phyloP scores from a whole-genome alignment of 2,329 filamentous ascomycete species.

The Ophiocordyceps camponoti-leonardi region DNA sequence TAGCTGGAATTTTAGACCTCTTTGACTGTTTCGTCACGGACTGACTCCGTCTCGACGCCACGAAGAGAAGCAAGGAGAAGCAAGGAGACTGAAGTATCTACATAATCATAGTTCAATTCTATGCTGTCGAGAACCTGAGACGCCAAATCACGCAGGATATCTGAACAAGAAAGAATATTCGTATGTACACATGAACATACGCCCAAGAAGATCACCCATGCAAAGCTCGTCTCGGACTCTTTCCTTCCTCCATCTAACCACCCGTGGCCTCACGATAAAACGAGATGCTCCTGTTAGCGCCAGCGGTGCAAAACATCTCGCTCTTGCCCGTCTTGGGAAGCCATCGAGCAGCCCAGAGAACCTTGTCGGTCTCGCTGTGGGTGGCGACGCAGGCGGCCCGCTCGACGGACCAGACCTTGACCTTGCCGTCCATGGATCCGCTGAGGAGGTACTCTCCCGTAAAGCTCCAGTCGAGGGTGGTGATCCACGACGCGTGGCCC shows the following conservation, averaged over 20 bases:
- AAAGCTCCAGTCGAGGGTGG: conserved; percentile 80
- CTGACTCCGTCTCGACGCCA: too few species aligned
- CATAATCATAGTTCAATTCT: too few species aligned
- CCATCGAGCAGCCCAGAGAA: conserved; percentile 74
- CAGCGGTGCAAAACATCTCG: conserved; percentile 63
- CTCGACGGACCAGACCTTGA: conserved; percentile 90
- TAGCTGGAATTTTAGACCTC: too few species aligned
- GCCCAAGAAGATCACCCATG: too few species aligned
- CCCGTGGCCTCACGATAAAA: conserved; percentile 79
- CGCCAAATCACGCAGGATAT: too few species aligned
- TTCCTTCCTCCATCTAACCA: conserved; percentile 23
- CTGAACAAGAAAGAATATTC: too few species aligned
- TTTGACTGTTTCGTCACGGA: too few species aligned
- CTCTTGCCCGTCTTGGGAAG: conserved; percentile 52
- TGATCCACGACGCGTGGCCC: conserved; percentile 74
- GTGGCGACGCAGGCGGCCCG: conserved; percentile 74
- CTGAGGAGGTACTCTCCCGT: conserved; percentile 84
- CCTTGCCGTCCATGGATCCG: conserved; percentile 81
- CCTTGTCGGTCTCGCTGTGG: conserved; percentile 76
- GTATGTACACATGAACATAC: too few species aligned
- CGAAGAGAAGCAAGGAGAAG: too few species aligned
- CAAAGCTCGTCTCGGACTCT: too few species aligned
- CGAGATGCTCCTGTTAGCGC: conserved; percentile 56
- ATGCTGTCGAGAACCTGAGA: too few species aligned
- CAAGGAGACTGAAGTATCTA: too few species aligned